Conservation (phyloP, 164 flowering plant genomes). For the Euptelea pleiosperma region DNA sequence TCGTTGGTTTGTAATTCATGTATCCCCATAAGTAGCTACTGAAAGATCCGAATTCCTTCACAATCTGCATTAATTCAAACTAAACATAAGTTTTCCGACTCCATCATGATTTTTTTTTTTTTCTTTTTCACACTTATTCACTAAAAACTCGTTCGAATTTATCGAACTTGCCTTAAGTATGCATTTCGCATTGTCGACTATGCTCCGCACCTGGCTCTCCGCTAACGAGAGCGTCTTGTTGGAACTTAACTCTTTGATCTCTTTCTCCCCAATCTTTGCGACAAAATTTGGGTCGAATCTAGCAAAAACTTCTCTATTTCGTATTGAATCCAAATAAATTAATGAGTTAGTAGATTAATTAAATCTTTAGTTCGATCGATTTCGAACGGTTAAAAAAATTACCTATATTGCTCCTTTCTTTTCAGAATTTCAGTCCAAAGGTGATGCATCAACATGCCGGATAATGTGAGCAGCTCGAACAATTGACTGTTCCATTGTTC, state of each 20-base stretch:
- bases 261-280: conserved; percentile 71
- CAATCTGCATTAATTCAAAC: conserved; percentile 38
- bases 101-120: no score
- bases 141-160: neutral
- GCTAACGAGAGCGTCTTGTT: conserved; percentile 54
- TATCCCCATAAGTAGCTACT: conserved; percentile 74
- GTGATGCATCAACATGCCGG: conserved; percentile 87
- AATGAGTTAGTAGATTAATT: no score
- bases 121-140: no score
- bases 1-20: conserved; percentile 64
- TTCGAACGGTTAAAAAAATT: neutral
- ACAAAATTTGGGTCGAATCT: conserved; percentile 56
- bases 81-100: neutral
- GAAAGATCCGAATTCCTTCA: conserved; percentile 70
- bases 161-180: conserved; percentile 52
- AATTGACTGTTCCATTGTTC: conserved; percentile 42
- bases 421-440: conserved; percentile 82
- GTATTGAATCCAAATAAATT: no score
- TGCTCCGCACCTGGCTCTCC: conserved; percentile 73
- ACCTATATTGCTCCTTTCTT: conserved; percentile 64
- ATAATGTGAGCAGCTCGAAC: conserved; percentile 79
- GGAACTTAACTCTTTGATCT: conserved; percentile 52
- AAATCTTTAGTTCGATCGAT: neutral
- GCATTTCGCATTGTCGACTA: conserved; percentile 89
- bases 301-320: conserved; percentile 55